These are phyloP conservation scores for Pichiaceae sp. DNA, from an alignment of 1,139 yeast species.

Conservation along the genomic window DNA sequence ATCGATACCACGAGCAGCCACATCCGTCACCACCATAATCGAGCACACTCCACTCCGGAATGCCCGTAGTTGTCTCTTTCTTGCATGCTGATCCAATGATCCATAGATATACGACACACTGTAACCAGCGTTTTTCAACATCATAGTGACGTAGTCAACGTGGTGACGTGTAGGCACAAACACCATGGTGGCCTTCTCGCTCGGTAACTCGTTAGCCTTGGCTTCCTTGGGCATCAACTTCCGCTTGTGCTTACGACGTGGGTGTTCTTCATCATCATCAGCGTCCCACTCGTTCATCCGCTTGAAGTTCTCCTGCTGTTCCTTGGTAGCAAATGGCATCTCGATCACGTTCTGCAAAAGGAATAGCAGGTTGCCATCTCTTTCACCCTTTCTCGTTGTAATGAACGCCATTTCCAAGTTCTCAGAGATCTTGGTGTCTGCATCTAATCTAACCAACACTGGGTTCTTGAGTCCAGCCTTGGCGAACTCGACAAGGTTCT, in stretches of 20 bases:
- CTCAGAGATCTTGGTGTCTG: constrained; percentile 85
- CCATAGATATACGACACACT: constrained; percentile 84
- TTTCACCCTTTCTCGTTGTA: constrained; percentile 71
- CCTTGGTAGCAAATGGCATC: constrained; percentile 70
- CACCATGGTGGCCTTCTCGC: constrained; percentile 78
- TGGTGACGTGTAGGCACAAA: constrained; percentile 98
- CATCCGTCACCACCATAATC: constrained; percentile 90
- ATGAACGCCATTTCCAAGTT: constrained; percentile 86
- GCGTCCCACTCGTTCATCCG: constrained; percentile 40
- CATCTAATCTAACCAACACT: constrained; percentile 82
- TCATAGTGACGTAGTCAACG: constrained; percentile 75
- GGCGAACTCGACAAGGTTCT: constrained; percentile 89
- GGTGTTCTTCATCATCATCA: constrained; percentile 32
- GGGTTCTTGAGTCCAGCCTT: constrained; percentile 94
- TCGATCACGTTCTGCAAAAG: constrained; percentile 77
- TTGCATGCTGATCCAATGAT: constrained; percentile 88
- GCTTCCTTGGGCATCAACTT: constrained; percentile 31
- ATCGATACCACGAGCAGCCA: constrained; percentile 99
- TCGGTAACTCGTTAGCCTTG: constrained; percentile 75
- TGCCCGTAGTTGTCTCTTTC: constrained; percentile 79
- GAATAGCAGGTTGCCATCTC: constrained; percentile 80
- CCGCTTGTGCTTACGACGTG: constrained; percentile 17
- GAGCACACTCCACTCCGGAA: constrained; percentile 81
- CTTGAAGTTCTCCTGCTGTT: constrained; percentile 53
- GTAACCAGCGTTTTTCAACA: constrained; percentile 73